Evolutionary conservation across 2,329 filamentous ascomycete genomes (phyloP).

Genomic region (Penicillium psychrosexuale): DNA sequence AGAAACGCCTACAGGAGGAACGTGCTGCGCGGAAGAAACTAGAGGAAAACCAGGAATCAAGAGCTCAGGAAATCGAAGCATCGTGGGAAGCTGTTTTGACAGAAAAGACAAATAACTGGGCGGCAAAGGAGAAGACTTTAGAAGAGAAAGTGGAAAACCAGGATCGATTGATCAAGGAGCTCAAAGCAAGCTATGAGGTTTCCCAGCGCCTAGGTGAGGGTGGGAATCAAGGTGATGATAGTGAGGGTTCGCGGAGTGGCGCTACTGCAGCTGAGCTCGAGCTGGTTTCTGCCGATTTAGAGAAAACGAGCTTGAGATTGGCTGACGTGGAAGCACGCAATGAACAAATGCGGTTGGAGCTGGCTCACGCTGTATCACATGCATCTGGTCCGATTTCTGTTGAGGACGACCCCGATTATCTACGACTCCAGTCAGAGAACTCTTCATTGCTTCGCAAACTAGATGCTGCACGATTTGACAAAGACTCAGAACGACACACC

Average conservation of each 20-base stretch:
- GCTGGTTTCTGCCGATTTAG: slow-evolving; percentile 86
- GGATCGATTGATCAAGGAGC: slow-evolving; percentile 84
- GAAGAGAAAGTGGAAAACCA: slow-evolving; percentile 95
- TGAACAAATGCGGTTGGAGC: slow-evolving; percentile 83
- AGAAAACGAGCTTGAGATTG: slow-evolving; percentile 79
- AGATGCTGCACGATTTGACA: slow-evolving; percentile 78
- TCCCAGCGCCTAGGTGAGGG: slow-evolving; percentile 76
- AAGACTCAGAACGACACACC: slow-evolving; percentile 73
- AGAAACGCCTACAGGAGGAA: slow-evolving; percentile 76
- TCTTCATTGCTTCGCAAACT: slow-evolving; percentile 85
- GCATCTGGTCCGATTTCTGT: slow-evolving; percentile 57
- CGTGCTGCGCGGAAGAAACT: slow-evolving; percentile 67
- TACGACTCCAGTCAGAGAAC: slow-evolving; percentile 88
- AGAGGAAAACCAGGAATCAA: slow-evolving; percentile 72
- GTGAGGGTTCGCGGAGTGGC: slow-evolving; percentile 61
- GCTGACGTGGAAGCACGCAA: slow-evolving; percentile 92
- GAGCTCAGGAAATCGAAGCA: slow-evolving; percentile 82
- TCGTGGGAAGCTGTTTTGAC: slow-evolving; percentile 87
- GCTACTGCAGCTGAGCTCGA: slow-evolving; percentile 88
- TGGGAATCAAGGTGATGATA: slow-evolving; percentile 63
- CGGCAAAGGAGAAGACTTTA: slow-evolving; percentile 81
- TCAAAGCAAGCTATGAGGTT: slow-evolving; percentile 96
- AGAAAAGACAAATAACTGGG: slow-evolving; percentile 96
- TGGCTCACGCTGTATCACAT: slow-evolving; percentile 82
- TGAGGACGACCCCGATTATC: slow-evolving; percentile 85